A percentile compares a stretch with the other conserved stretches of the same genome.
These are phyloP conservation scores for Candida chauliodis DNA, from an alignment of 805 yeast genomes.

Conservation along the genomic window DNA sequence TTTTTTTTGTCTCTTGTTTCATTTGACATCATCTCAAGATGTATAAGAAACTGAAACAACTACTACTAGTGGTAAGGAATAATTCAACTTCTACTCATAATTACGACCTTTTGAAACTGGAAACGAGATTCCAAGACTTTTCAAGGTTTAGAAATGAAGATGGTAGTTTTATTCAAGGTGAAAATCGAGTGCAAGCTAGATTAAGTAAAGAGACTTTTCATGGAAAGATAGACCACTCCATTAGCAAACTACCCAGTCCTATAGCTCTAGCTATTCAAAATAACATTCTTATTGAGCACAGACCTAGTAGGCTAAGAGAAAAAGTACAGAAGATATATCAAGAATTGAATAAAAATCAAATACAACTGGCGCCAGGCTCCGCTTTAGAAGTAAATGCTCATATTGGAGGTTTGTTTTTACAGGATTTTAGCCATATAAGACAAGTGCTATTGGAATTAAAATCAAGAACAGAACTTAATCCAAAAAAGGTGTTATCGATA, in stretches of 20 bases:
- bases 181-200: conserved; percentile 49
- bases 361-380: conserved; percentile 47
- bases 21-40: conserved; percentile 3
- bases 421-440: conserved; percentile 68
- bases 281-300: conserved; percentile 55
- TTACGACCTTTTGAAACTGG: neutral
- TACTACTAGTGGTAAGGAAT: neutral
- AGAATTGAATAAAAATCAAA: conserved; percentile 46
- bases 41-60: neutral
- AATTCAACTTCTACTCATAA: neutral
- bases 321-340: conserved; percentile 57
- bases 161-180: conserved; percentile 41
- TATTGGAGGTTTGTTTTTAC: conserved; percentile 75
- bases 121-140: neutral
- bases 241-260: conserved; percentile 51
- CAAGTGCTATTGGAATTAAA: conserved; percentile 67
- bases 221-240: conserved; percentile 53
- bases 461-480: conserved; percentile 54
- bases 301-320: conserved; percentile 62
- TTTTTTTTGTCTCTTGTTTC: conserved; percentile 3
- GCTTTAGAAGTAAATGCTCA: conserved; percentile 68
- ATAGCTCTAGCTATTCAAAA: conserved; percentile 60
- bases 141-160: conserved; percentile 38
- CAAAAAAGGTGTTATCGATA: conserved; percentile 67
- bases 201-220: conserved; percentile 53